Evolutionary conservation across 352 stramenopile species (phyloP).

Genomic region (Blastocystis sp.): DNA sequence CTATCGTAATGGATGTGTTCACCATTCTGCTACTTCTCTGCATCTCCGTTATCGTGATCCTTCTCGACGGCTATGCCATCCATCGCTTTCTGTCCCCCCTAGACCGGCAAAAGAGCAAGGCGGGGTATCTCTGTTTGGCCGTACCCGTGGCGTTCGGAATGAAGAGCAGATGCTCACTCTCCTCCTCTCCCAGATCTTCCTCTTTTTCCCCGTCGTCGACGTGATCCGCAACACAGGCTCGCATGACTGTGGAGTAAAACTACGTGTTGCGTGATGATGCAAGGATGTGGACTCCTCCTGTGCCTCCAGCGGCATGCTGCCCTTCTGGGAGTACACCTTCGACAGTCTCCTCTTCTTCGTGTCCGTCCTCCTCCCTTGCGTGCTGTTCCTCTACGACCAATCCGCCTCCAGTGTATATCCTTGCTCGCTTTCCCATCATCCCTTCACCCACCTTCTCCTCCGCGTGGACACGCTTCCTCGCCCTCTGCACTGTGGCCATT

Average conservation of each 20-base stretch:
- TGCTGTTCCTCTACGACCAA: slow-evolving; percentile 10
- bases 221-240: background rate
- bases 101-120: background rate
- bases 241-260: background rate
- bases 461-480: background rate
- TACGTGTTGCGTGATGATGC: background rate
- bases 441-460: background rate
- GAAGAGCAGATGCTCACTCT: background rate
- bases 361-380: background rate
- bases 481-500: background rate
- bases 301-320: background rate
- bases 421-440: too few species aligned
- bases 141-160: background rate
- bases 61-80: background rate
- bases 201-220: background rate
- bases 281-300: slow-evolving; percentile 18
- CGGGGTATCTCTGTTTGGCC: background rate
- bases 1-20: background rate
- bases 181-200: background rate
- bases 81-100: background rate
- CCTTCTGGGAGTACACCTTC: background rate
- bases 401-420: slow-evolving; percentile 2
- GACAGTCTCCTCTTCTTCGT: background rate
- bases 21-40: background rate
- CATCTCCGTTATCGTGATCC: background rate